These are phyloP conservation scores for Platanthera guangdongensis DNA, from an alignment of 106 monocot genomes.

Conservation along the genomic window DNA sequence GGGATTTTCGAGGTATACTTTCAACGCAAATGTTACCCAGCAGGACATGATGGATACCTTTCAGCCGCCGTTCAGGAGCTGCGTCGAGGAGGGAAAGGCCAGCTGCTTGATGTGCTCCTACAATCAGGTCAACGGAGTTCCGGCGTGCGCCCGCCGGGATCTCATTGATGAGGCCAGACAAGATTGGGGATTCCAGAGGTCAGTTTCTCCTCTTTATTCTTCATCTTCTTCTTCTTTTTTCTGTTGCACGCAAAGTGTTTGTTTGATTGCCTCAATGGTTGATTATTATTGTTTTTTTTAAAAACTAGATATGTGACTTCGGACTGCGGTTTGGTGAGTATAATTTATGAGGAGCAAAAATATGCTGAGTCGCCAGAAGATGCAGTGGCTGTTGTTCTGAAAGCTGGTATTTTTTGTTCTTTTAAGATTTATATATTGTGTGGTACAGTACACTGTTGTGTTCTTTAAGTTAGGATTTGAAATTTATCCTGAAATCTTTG, in stretches of 20 bases:
- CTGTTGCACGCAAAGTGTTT: too few species aligned
- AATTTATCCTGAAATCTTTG: too few species aligned
- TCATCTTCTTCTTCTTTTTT: background rate
- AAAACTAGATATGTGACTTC: conserved; percentile 61
- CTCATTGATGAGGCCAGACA: conserved; percentile 52
- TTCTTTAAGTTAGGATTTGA: too few species aligned
- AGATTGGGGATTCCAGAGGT: conserved; percentile 79
- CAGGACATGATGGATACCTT: conserved; percentile 78
- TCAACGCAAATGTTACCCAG: conserved; percentile 55
- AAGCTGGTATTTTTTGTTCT: conserved; percentile 48
- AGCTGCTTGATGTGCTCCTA: conserved; percentile 91
- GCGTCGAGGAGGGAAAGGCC: conserved; percentile 56
- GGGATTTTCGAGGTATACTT: conserved; percentile 30
- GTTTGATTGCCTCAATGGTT: too few species aligned
- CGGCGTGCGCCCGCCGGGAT: conserved; percentile 64
- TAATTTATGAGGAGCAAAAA: conserved; percentile 48
- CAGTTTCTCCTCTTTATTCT: too few species aligned
- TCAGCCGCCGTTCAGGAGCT: conserved; percentile 82
- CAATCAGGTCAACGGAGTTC: conserved; percentile 81
- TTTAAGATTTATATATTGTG: background rate
- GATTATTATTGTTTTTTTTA: background rate
- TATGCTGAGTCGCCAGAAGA: conserved; percentile 68
- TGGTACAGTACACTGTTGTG: too few species aligned
- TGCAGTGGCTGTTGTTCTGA: conserved; percentile 75
- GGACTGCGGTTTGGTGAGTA: conserved; percentile 72